Conservation (phyloP, 306 rosid genomes). For the Vicia sativa region DNA sequence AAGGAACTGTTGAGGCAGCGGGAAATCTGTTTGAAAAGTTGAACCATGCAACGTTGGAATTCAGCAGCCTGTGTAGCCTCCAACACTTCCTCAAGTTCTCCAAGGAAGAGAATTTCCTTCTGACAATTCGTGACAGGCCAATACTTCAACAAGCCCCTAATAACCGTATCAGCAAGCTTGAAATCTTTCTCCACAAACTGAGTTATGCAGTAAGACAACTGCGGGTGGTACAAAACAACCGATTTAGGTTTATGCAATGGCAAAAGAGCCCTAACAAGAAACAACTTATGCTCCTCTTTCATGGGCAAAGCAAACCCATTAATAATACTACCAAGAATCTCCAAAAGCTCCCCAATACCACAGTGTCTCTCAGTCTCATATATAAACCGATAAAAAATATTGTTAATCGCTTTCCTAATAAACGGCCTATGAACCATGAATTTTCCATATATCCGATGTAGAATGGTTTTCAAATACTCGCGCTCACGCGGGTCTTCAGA, state of each 20-base stretch:
- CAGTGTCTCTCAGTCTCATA: conserved; percentile 87
- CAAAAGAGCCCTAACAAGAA: conserved; percentile 87
- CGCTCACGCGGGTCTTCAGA: conserved; percentile 94
- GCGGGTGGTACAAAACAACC: conserved; percentile 73
- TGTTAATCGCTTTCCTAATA: conserved; percentile 89
- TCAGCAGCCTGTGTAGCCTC: conserved; percentile 91
- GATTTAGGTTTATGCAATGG: conserved; percentile 93
- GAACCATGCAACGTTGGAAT: conserved; percentile 96
- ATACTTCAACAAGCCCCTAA: conserved; percentile 88
- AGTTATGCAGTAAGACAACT: conserved; percentile 87
- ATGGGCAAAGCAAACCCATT: conserved; percentile 97
- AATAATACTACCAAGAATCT: conserved; percentile 95
- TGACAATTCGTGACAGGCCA: conserved; percentile 94
- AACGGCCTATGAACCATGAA: conserved; percentile 99
- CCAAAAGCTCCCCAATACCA: conserved; percentile 93
- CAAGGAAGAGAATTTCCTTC: conserved; percentile 96
- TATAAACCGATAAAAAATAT: conserved; percentile 86
- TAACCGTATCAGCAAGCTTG: conserved; percentile 90
- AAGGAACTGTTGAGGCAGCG: conserved; percentile 90
- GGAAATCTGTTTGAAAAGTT: conserved; percentile 85
- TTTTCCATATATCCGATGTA: conserved; percentile 92
- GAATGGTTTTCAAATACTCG: conserved; percentile 92
- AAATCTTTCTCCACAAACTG: conserved; percentile 98
- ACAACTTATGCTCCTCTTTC: conserved; percentile 98
- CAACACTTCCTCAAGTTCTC: conserved; percentile 96